A percentile compares a stretch with the other conserved stretches of the same genome.
These are phyloP conservation scores for Fusarium sp. DNA, from an alignment of 2,329 filamentous ascomycete species.

Conservation along the genomic window DNA sequence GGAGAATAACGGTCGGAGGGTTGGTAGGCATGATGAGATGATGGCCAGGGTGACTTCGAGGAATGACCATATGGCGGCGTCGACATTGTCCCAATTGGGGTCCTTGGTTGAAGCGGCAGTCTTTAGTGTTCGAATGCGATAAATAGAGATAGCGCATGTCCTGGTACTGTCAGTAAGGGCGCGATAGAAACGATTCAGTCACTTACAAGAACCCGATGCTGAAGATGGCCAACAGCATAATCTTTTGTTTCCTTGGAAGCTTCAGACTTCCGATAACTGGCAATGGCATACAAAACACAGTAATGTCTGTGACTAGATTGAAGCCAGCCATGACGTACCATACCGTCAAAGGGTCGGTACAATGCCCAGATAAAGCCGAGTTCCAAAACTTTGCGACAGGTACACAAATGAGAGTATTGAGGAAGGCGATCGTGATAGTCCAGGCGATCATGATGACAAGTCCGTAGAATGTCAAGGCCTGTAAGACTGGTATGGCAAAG, in stretches of 20 bases:
- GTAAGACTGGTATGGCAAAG: conserved; percentile 8
- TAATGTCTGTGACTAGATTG: conserved; percentile 18
- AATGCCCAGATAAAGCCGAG: background rate
- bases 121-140: conserved; percentile 18
- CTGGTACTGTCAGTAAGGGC: background rate
- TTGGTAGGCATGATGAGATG: conserved; percentile 21
- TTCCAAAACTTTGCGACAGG: conserved; percentile 30
- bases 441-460: conserved; percentile 8
- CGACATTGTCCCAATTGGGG: conserved; percentile 29
- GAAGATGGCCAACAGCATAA: conserved; percentile 16
- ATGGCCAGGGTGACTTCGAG: conserved; percentile 19
- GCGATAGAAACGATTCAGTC: fast-evolving
- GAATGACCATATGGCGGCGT: conserved; percentile 25
- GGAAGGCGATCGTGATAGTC: conserved; percentile 15
- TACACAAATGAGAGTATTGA: conserved; percentile 16
- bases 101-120: conserved; percentile 13
- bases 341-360: background rate
- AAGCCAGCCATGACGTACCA: conserved; percentile 30
- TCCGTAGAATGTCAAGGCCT: conserved; percentile 1
- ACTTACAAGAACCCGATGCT: conserved; percentile 16
- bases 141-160: conserved; percentile 21
- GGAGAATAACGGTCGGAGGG: conserved; percentile 16
- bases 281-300: conserved; percentile 11
- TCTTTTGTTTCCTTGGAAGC: conserved; percentile 15
- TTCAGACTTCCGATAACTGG: conserved; percentile 22